Evolutionary conservation across 768 basidiomycete genomes (phyloP).

Genomic region (Coprinellus aureogranulatus): DNA sequence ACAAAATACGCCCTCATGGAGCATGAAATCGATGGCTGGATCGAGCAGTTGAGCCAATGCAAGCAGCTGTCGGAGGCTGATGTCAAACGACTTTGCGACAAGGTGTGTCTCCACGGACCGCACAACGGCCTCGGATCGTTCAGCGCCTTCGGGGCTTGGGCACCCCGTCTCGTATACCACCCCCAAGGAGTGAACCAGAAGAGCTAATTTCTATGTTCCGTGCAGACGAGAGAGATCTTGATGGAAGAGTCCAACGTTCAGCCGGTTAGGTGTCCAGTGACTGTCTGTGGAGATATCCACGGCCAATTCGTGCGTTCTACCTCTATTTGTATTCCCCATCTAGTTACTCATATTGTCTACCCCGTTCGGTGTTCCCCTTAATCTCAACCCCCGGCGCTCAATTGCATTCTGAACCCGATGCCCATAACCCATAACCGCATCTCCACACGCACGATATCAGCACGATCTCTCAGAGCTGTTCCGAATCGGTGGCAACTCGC

Average conservation of each 20-base stretch:
- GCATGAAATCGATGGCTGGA: constrained; percentile 94
- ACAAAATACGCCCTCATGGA: constrained; percentile 42
- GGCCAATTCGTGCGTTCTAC: constrained; percentile 99
- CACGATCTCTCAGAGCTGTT: constrained; percentile 99
- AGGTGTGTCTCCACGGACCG: constrained; percentile 60
- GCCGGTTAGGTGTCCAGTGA: constrained; percentile 97
- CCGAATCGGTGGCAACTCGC: constrained; percentile 97
- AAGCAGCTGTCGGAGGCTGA: constrained; percentile 94
- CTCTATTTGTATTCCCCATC: too few species aligned
- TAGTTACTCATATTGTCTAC: neutral
- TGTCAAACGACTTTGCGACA: constrained; percentile 98
- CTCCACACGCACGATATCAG: constrained; percentile 43
- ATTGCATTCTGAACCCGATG: neutral
- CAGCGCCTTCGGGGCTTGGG: constrained; percentile 10
- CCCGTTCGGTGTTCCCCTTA: constrained; percentile 5
- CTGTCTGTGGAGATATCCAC: constrained; percentile 99
- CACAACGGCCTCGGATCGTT: constrained; percentile 18
- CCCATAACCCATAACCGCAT: constrained; percentile 10
- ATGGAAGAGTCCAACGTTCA: constrained; percentile 99
- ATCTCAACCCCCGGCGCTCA: constrained; percentile 7
- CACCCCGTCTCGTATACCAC: neutral
- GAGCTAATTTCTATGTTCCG: constrained; percentile 11
- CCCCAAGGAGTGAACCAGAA: neutral
- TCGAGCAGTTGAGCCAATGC: constrained; percentile 93
- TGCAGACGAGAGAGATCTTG: constrained; percentile 92